Conservation (phyloP, 2,329 filamentous ascomycete species). For the Thielaviopsis euricoi region DNA sequence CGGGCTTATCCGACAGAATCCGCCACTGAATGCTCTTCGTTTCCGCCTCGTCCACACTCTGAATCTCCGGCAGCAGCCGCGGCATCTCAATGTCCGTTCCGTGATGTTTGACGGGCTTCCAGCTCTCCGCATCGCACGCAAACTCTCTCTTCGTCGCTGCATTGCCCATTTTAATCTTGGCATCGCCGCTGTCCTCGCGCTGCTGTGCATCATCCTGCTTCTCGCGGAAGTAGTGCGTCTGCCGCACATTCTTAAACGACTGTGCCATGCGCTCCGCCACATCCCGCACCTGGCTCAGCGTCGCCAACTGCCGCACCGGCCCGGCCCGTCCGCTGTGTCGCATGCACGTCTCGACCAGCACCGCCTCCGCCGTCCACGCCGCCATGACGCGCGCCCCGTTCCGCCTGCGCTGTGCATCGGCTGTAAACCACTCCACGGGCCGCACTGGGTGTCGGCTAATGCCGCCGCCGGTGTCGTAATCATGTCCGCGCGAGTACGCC, state of each 20-base stretch:
- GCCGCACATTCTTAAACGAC: slow-evolving; percentile 24
- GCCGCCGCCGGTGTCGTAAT: not conserved
- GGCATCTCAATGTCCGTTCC: not conserved
- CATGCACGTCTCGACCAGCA: not conserved
- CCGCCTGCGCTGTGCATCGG: not conserved
- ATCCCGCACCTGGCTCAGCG: slow-evolving; percentile 39
- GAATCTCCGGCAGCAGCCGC: not conserved
- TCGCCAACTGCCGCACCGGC: slow-evolving; percentile 31
- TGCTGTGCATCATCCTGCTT: slow-evolving; percentile 11
- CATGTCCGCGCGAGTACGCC: not conserved
- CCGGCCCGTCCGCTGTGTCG: slow-evolving; percentile 14
- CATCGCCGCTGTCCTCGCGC: slow-evolving; percentile 16
- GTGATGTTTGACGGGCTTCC: not conserved
- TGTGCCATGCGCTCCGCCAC: slow-evolving; percentile 39
- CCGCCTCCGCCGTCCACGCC: not conserved
- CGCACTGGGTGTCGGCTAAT: not conserved
- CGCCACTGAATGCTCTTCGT: not conserved
- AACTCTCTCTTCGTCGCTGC: not conserved
- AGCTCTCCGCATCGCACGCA: not conserved
- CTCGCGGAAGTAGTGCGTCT: slow-evolving; percentile 18
- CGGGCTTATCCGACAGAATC: not conserved
- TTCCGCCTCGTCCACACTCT: slow-evolving; percentile 13
- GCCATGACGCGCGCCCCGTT: not conserved
- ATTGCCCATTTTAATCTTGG: slow-evolving; percentile 10
- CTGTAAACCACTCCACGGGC: not conserved